Evolutionary conservation across 148 eudicot genomes (phyloP).

Genomic region (Bassia scoparia): DNA sequence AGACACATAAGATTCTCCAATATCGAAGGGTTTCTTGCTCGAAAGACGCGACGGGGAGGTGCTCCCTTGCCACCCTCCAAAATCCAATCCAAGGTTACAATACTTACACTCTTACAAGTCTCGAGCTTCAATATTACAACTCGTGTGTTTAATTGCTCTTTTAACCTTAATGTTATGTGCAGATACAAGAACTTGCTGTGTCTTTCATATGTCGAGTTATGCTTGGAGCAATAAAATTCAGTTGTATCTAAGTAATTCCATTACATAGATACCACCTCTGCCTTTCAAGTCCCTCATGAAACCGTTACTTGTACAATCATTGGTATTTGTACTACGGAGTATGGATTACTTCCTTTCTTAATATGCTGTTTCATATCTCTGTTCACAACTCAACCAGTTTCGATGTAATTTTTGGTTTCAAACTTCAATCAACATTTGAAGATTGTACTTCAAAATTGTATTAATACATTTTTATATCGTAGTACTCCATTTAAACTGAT

Average conservation of each 20-base stretch:
- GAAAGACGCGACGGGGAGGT: conserved; percentile 39
- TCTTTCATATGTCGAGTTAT: conserved; percentile 8
- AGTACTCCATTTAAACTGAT: no score
- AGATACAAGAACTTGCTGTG: conserved; percentile 25
- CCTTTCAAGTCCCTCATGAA: neutral
- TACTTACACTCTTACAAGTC: no score
- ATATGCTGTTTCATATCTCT: neutral
- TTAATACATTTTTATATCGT: no score
- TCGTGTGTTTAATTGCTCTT: neutral
- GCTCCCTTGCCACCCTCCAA: conserved; percentile 49
- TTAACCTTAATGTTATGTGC: no score
- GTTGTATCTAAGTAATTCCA: neutral
- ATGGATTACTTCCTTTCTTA: neutral
- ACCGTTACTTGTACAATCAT: neutral
- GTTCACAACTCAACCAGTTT: neutral
- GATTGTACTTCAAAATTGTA: no score
- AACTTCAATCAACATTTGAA: no score
- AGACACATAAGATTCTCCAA: conserved; percentile 44
- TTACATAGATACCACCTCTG: neutral
- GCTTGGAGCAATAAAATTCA: conserved; percentile 5
- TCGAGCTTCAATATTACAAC: no score
- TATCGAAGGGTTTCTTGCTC: conserved; percentile 45
- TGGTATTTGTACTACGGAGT: neutral
- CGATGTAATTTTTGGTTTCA: neutral
- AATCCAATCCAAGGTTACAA: conserved; percentile 60